phyloP scores from a whole-genome alignment of 768 basidiomycete species.

The Podaxis sp. region DNA sequence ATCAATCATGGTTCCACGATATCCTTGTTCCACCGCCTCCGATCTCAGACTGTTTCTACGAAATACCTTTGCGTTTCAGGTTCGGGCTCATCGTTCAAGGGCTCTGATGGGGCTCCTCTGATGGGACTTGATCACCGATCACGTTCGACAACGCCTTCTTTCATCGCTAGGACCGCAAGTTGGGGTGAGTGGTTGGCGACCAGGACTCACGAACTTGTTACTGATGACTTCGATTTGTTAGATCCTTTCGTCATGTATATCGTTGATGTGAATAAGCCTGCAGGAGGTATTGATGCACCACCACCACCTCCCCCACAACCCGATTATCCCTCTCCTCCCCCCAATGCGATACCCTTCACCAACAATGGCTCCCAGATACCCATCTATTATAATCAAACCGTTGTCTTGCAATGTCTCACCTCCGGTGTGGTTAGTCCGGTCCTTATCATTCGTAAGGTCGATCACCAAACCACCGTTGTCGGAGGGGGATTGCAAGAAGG shows the following conservation, averaged over 20 bases:
- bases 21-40: slow-evolving; percentile 92
- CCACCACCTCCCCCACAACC: slow-evolving; percentile 81
- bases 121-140: slow-evolving; percentile 76
- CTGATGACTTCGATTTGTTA: slow-evolving; percentile 25
- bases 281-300: slow-evolving; percentile 72
- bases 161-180: slow-evolving; percentile 85
- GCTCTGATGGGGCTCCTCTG: slow-evolving; percentile 86
- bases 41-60: slow-evolving; percentile 94
- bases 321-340: slow-evolving; percentile 90
- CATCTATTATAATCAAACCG: slow-evolving; percentile 95
- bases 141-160: slow-evolving; percentile 75
- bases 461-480: slow-evolving; percentile 84
- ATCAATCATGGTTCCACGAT: slow-evolving; percentile 96
- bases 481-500: slow-evolving; percentile 91
- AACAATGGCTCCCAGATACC: slow-evolving; percentile 84
- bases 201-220: slow-evolving; percentile 7
- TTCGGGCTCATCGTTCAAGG: slow-evolving; percentile 87
- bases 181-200: slow-evolving; percentile 61
- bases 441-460: slow-evolving; percentile 91
- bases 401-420: slow-evolving; percentile 90
- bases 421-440: slow-evolving; percentile 94
- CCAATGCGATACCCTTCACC: slow-evolving; percentile 84
- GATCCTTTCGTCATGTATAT: slow-evolving; percentile 98
- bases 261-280: slow-evolving; percentile 86
- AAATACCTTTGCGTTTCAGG: slow-evolving; percentile 96